phyloP scores from a whole-genome alignment of 768 basidiomycete genomes.

The Tulasnella sp. region DNA sequence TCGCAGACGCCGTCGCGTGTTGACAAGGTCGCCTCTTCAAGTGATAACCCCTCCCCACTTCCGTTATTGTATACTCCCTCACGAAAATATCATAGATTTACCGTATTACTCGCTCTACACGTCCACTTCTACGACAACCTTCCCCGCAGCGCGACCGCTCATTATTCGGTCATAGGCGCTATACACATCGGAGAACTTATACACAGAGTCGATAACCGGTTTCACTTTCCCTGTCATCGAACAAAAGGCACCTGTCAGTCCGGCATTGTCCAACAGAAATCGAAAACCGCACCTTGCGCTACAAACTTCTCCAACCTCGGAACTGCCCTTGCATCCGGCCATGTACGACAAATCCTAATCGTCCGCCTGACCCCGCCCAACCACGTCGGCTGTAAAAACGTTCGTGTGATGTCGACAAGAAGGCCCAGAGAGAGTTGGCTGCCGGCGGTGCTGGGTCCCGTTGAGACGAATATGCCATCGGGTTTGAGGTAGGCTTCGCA shows the following conservation, averaged over 20 bases:
- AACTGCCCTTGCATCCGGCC: background rate
- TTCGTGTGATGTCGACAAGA: constrained; percentile 25
- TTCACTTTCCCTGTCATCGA: constrained; percentile 35
- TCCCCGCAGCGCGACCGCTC: constrained; percentile 47
- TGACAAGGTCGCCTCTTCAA: background rate
- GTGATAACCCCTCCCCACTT: background rate
- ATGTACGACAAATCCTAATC: constrained; percentile 32
- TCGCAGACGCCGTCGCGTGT: background rate
- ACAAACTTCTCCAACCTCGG: constrained; percentile 1
- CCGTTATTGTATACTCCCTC: no score
- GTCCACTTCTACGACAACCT: constrained; percentile 40
- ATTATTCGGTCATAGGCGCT: constrained; percentile 51
- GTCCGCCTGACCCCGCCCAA: constrained; percentile 41
- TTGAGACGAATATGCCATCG: constrained; percentile 41
- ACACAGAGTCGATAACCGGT: constrained; percentile 47
- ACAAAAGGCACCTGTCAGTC: background rate
- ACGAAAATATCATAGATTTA: no score
- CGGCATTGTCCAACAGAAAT: background rate
- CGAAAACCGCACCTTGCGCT: background rate
- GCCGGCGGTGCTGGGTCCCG: constrained; percentile 36
- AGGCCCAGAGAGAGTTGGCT: constrained; percentile 17
- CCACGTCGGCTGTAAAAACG: constrained; percentile 34
- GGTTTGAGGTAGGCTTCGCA: constrained; percentile 44
- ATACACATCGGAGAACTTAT: constrained; percentile 41
- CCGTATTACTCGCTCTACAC: no score